Base-by-base conservation (phyloP, 1,284 basidiomycete species). In the Leccinum proximum region DNA sequence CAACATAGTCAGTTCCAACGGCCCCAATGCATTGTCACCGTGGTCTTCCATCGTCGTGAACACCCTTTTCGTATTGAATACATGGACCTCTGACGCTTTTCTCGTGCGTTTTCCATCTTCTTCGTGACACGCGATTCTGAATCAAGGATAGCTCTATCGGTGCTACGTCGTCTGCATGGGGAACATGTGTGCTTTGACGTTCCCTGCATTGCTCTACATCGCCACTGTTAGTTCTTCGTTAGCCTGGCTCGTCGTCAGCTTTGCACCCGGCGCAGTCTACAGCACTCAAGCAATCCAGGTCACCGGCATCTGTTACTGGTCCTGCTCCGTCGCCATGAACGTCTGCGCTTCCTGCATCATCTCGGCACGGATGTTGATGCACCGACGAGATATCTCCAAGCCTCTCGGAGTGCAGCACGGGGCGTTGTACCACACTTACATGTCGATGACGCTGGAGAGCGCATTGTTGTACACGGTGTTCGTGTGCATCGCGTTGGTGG, bases 371-470 rank as follows among this genome's bases (percentile, higher is more conserved):
- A 65, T 74, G 14, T 70, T 54, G 67, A 63, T 65, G 33, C 63
- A 72, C 14, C 64, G 65, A n/a, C 64, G 45, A 0, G 48, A 69
- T 0, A 45, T 71, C 42, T 42, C 60, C 1, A 58, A 10, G 0
- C 64, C 67, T 0, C 9, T 71, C 37, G 70, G 69, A 2, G 50
- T 58, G 0, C 61, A 54, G 1, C 69, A 68, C 10, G 71, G 66
- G 1, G 14, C 60, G 13, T 71, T 71, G 18, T 72, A 72, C 38
- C 54, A 71, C 40, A 37, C 62, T 2, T 74, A 65, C 7, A 72
- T 74, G 64, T 61, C 69, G 1, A 70, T 71, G 70, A 71, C 69
- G 11, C 69, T 72, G 53, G 72, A 72, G 64, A 74, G 70, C 58
- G 70, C 72, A 0, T 0, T 62, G 59, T 35, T 74, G 37, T 74